Base-by-base conservation (phyloP, 495 filamentous ascomycete genomes). In the Margaritispora aquatica region DNA sequence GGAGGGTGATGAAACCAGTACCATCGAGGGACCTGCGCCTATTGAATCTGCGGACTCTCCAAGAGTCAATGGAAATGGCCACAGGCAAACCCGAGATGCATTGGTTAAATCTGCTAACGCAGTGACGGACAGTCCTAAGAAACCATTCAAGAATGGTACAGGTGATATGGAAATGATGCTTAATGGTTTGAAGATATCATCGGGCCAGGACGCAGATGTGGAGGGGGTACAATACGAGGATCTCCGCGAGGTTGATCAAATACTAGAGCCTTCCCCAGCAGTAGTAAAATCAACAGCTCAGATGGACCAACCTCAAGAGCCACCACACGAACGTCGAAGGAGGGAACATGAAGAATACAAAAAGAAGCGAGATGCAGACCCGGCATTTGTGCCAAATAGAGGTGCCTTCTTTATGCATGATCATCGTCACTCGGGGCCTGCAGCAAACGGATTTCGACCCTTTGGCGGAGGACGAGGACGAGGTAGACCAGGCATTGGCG, bases 341-440 rank as follows among this genome's bases (percentile, higher is more conserved):
- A 84, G 87, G 54, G 93, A 96, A 64, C 88, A 96, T 65, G 93
- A 97, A 46, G 90, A 96, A 66, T 91, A 92, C 71, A 83, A 85
- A 70, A 89, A 89, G 74, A 87, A 88, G 69, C 82, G 89, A 62
- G 92, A 93, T 67, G 85, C 88, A 60, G 90, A 97, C 74, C 94
- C 94, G 46, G 85, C 93, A 27, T 96, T 96, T 71, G 92, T 97
- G 31, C 94, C 94, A 54, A 97, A 95, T 66, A 81, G 95, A 52
- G 94, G 94, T 23, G 87, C 85, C 54, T 98, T 98, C 77, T 98
- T 97, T 77, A 85, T 97, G 77, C 94, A 98, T 71, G 94, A 98
- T 69, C 91, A 96, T 64, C 82, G 92, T 59, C 84, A 89, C 53
- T 78, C 83, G 29, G 88, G 87, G 31, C 79, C 87, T 21, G 86